phyloP scores from a whole-genome alignment of 805 yeast genomes.

The Spathaspora girioi region DNA sequence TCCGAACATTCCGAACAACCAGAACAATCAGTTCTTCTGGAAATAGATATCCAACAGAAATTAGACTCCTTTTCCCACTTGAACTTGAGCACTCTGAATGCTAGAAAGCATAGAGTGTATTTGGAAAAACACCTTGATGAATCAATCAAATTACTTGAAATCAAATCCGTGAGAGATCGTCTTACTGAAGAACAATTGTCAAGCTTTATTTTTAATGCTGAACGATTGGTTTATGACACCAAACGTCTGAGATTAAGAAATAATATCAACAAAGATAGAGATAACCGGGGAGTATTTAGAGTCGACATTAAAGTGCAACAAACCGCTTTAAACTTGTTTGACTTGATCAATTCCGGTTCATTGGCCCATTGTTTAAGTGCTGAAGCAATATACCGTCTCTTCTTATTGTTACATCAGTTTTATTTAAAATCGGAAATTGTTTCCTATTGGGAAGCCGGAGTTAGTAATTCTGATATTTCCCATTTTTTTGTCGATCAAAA shows the following conservation, averaged over 20 bases:
- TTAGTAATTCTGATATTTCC: conserved; percentile 36
- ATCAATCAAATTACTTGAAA: neutral
- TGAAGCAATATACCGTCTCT: conserved; percentile 20
- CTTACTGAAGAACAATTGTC: neutral
- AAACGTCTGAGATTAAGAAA: neutral
- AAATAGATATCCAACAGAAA: neutral
- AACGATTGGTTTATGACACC: neutral
- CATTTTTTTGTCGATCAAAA: conserved; percentile 55
- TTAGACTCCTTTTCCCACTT: neutral
- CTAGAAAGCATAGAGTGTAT: too few relatives aligned
- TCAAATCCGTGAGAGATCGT: neutral
- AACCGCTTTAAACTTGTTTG: conserved; percentile 29
- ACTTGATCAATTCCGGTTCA: conserved; percentile 26
- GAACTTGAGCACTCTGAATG: neutral
- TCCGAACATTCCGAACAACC: conserved; percentile 7
- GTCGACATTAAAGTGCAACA: conserved; percentile 29
- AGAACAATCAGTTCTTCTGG: conserved; percentile 24
- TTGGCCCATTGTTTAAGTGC: conserved; percentile 21
- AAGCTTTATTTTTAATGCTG: neutral
- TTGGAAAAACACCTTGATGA: neutral
- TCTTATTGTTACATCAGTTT: conserved; percentile 45
- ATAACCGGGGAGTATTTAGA: conserved; percentile 24
- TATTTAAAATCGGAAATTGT: conserved; percentile 61
- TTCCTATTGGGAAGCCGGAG: conserved; percentile 66
- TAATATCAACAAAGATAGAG: conserved; percentile 31